Base-by-base conservation (phyloP, 2,329 filamentous ascomycete genomes). In the Zymoseptoria pseudotritici region DNA sequence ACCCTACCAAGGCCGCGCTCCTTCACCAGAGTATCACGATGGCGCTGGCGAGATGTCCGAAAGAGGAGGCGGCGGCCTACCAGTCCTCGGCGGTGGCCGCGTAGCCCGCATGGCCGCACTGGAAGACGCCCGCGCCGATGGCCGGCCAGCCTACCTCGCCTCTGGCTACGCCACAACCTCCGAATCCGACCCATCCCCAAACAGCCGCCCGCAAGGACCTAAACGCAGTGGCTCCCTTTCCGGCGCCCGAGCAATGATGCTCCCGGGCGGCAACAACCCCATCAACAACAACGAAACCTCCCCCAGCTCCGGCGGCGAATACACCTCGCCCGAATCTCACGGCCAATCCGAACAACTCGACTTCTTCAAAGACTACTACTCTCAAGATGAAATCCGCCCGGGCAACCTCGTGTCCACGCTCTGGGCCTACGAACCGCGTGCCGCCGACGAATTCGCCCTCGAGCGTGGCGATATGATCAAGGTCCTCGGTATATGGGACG, bases 281-380 rank as follows among this genome's bases (percentile, higher is more conserved):
- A 46, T 46, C 36, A 76, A 83, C 76, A 63, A 86, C 87, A 60
- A 89, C 60, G 81, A 85, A 11, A 86, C 86, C 58, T 96, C 91
- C 9, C 91, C 91, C 60, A 91, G 83, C 72, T 86, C 80, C 24
- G 86, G 82, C 53, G 87, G 86, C 56, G 87, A 88, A 56, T 87
- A 90, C 75, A 96, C 92, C 2, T 97, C 92, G 3, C 91, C 91
- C 0, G 89, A 89, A 69, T 91, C 88, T 24, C 96, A 91, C 69
- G 91, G 93, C 61, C 91, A 97, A 73, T 97, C 93, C 0, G 94
- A 99, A 75, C 94, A 97, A 74, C 79, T 99, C 57, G 87, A 90
- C 3, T 96, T 91, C 72, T 99, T 99, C 84, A 96, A 96, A 72
- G 94, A 99, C 74, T 99, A 99, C 76, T 99, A 99, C 73, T 97